These are phyloP conservation scores for Ogataea paradorogensis DNA, from an alignment of 805 yeast genomes.

Conservation along the genomic window DNA sequence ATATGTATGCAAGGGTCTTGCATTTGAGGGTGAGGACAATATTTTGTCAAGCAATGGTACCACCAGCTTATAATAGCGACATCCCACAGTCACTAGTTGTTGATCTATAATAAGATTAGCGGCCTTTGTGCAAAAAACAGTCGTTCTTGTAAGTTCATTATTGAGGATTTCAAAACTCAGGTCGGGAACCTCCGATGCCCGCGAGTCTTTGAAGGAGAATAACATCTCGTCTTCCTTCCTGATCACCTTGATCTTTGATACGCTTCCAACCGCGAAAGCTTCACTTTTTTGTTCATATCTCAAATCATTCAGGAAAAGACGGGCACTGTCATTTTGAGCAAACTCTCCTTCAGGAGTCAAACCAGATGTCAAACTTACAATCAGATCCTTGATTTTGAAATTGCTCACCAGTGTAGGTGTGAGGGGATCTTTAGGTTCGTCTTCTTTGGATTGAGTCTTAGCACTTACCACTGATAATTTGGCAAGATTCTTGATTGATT, in stretches of 20 bases:
- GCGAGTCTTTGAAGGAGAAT: slow-evolving; percentile 29
- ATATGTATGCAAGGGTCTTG: not conserved
- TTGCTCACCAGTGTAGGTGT: slow-evolving; percentile 35
- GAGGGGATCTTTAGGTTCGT: slow-evolving; percentile 19
- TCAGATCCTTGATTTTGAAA: slow-evolving; percentile 37
- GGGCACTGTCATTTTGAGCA: slow-evolving; percentile 32
- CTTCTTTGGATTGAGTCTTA: slow-evolving; percentile 1
- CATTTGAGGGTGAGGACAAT: not conserved
- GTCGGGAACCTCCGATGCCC: slow-evolving; percentile 40
- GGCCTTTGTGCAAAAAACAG: slow-evolving; percentile 44
- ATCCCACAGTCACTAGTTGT: slow-evolving; percentile 2
- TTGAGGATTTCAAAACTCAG: slow-evolving; percentile 49
- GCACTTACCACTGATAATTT: slow-evolving; percentile 10
- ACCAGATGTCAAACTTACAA: slow-evolving; percentile 47
- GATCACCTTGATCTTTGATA: slow-evolving; percentile 35
- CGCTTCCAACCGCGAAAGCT: slow-evolving; percentile 45
- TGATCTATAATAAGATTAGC: slow-evolving; percentile 28
- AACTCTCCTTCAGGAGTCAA: slow-evolving; percentile 40
- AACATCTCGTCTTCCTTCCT: slow-evolving; percentile 20
- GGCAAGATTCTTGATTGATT: slow-evolving; percentile 36
- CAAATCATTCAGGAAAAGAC: slow-evolving; percentile 31
- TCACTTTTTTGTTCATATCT: slow-evolving; percentile 43
- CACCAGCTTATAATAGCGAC: slow-evolving; percentile 12
- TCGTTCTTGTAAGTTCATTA: slow-evolving; percentile 29
- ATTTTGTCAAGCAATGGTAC: slow-evolving; percentile 16